phyloP scores from a whole-genome alignment of 2,329 filamentous ascomycete species.

The Pseudogymnoascus sp. region DNA sequence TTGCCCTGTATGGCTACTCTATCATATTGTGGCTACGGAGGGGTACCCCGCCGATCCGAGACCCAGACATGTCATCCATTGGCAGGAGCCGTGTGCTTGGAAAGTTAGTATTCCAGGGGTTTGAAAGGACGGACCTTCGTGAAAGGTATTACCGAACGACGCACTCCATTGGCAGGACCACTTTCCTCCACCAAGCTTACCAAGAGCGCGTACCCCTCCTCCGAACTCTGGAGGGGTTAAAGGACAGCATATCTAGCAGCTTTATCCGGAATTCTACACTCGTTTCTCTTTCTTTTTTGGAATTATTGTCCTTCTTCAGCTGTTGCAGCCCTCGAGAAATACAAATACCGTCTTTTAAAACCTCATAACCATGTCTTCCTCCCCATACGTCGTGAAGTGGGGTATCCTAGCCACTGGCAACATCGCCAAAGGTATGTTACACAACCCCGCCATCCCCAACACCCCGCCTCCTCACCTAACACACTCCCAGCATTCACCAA shows the following conservation, averaged over 20 bases:
- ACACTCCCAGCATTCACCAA: slow-evolving; percentile 42
- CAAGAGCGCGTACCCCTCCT: not conserved
- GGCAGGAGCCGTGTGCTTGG: no score
- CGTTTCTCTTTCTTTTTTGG: not conserved
- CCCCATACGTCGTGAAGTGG: slow-evolving; percentile 25
- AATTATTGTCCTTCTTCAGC: not conserved
- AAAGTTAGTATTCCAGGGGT: no score
- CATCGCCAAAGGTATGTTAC: slow-evolving; percentile 27
- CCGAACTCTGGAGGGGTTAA: not conserved
- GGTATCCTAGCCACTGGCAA: slow-evolving; percentile 31
- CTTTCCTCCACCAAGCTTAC: not conserved
- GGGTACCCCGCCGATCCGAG: not conserved
- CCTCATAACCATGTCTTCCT: not conserved
- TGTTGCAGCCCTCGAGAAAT: not conserved
- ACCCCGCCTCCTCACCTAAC: slow-evolving; percentile 8
- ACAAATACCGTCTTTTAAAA: not conserved
- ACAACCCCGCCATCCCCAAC: slow-evolving; percentile 2
- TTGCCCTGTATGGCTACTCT: not conserved
- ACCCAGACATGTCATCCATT: not conserved
- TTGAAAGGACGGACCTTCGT: no score
- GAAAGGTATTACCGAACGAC: no score
- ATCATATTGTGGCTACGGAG: not conserved
- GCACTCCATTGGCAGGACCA: not conserved
- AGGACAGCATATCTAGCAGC: not conserved
- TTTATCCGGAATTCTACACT: not conserved